These are phyloP conservation scores for Amphibolis antarctica DNA, from an alignment of 106 monocot species.

Conservation along the genomic window DNA sequence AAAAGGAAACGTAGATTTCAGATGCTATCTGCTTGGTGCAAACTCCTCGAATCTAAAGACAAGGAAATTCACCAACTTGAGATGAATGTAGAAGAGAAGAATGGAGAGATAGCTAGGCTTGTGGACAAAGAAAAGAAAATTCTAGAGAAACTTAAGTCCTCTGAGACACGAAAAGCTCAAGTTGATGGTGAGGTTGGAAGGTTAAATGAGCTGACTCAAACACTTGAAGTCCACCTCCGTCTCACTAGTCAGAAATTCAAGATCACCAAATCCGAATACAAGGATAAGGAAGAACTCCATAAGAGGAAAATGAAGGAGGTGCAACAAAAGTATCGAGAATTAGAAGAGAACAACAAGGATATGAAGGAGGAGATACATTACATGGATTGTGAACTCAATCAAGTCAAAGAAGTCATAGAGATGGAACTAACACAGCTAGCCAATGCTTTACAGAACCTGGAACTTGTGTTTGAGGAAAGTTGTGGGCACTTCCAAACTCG, in stretches of 20 bases:
- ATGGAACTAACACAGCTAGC: not conserved
- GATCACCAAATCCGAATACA: constrained; percentile 4
- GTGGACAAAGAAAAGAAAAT: not conserved
- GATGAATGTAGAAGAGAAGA: not conserved
- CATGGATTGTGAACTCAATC: constrained; percentile 3
- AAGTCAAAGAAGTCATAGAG: not conserved
- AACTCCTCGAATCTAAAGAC: constrained; percentile 1
- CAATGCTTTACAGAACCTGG: not conserved
- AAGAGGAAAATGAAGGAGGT: constrained; percentile 8
- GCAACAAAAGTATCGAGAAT: not conserved
- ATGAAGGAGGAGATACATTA: constrained; percentile 3
- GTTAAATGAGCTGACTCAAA: not conserved
- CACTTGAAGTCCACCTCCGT: constrained; percentile 5
- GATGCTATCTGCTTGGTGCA: not conserved
- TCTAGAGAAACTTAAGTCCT: not conserved
- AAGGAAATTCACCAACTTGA: constrained; percentile 1
- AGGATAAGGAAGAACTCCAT: constrained; percentile 6
- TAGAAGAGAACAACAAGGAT: not conserved
- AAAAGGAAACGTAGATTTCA: not conserved
- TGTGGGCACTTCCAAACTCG: not conserved
- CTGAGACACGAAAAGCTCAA: not conserved
- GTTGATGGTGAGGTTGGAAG: not conserved
- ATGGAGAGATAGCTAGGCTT: not conserved
- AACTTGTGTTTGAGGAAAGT: not conserved
- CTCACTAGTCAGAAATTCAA: constrained; percentile 4